phyloP scores from a whole-genome alignment of 208 protist species.

The Kentomonas sorsogonicus region DNA sequence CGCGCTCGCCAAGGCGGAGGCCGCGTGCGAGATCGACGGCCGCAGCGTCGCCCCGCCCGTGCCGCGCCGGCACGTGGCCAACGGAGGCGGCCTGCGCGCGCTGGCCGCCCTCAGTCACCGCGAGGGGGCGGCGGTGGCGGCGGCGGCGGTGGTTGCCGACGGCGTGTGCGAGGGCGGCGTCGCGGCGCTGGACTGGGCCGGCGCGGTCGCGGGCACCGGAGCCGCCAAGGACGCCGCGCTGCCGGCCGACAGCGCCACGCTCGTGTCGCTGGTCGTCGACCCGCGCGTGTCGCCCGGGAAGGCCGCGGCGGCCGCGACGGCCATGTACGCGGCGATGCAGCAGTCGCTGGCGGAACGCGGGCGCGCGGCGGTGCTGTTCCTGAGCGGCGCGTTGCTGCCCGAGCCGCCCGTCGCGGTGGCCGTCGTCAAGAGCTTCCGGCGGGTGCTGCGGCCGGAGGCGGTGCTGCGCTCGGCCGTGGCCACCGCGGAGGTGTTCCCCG shows the following conservation, averaged over 20 bases:
- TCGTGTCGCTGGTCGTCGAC: too few species aligned
- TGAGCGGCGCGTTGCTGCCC: conserved; percentile 28
- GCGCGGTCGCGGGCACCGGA: conserved; percentile 16
- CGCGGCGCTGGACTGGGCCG: conserved; percentile 9
- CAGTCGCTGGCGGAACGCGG: conserved; percentile 7
- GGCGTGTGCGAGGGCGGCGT: conserved; percentile 12
- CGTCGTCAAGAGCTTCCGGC: conserved; percentile 72
- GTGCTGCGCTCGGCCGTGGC: conserved; percentile 32
- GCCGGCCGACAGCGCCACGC: conserved; percentile 23
- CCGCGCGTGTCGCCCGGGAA: too few species aligned
- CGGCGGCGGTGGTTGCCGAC: conserved; percentile 10
- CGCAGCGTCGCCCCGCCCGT: too few species aligned
- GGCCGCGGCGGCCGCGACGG: too few species aligned
- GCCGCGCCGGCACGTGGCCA: too few species aligned
- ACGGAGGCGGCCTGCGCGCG: not conserved
- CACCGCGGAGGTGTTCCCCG: conserved; percentile 55
- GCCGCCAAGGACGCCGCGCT: conserved; percentile 1
- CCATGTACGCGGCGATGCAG: conserved; percentile 28
- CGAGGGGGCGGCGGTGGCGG: not conserved
- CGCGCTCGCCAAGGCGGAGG: conserved; percentile 1
- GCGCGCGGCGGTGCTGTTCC: conserved; percentile 30
- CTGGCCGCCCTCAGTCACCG: conserved; percentile 10
- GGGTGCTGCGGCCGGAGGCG: conserved; percentile 31
- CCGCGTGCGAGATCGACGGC: not conserved
- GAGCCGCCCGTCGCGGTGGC: conserved; percentile 31